A percentile compares a stretch with the other conserved stretches of the same genome.
Conservation (phyloP, 208 protist genomes). For the Acanthamoeba lenticulata region DNA sequence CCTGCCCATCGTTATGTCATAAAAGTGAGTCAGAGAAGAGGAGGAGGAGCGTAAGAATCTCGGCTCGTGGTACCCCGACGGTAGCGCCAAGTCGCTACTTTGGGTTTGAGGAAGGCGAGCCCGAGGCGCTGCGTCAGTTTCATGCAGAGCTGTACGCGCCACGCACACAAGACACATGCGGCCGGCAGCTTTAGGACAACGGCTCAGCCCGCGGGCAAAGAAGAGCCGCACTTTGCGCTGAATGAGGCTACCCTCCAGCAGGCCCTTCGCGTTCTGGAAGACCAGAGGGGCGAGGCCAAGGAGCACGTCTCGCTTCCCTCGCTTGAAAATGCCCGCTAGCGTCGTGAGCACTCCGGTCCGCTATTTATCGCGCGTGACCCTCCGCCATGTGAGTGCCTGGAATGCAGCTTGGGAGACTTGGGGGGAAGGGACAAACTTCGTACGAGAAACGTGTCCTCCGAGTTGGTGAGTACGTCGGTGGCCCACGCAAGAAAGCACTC, state of each 20-base stretch:
- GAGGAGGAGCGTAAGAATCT: background rate
- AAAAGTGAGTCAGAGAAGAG: background rate
- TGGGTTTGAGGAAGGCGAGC: constrained; percentile 89
- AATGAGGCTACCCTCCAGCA: background rate
- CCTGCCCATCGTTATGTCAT: background rate
- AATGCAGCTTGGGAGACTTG: too few relatives aligned
- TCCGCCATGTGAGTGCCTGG: too few relatives aligned
- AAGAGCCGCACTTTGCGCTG: background rate
- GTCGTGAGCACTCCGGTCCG: constrained; percentile 88
- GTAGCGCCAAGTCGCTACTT: constrained; percentile 94
- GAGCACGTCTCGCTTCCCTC: constrained; percentile 91
- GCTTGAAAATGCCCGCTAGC: constrained; percentile 93
- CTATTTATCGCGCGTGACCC: too few relatives aligned
- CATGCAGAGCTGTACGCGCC: constrained; percentile 69
- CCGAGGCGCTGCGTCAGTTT: constrained; percentile 94
- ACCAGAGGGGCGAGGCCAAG: constrained; percentile 74
- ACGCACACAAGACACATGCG: background rate
- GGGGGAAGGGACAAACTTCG: background rate
- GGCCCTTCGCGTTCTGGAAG: constrained; percentile 52
- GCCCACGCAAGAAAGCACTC: constrained; percentile 7
- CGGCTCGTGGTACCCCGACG: too few relatives aligned
- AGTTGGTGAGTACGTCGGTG: constrained; percentile 2
- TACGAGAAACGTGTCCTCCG: background rate
- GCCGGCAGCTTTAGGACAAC: too few relatives aligned
- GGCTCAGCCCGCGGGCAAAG: background rate